A percentile compares a stretch with the other conserved stretches of the same genome.
Conservation (phyloP, 345 rosid genomes). For the Cochlearia excelsa region DNA sequence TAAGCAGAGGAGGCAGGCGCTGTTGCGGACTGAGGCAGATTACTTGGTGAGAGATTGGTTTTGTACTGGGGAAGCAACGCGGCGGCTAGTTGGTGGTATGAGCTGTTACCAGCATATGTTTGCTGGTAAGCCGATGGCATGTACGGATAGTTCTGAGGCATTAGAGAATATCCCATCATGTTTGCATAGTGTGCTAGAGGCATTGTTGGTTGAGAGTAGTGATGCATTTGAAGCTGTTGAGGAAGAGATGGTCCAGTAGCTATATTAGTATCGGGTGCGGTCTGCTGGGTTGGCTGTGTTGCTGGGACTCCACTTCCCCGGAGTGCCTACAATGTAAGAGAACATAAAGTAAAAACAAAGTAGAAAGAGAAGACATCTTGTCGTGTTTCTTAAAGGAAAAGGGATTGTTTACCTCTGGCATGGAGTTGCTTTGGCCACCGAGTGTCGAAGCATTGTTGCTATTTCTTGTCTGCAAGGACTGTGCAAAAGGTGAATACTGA, state of each 20-base stretch:
- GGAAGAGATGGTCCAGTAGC: conserved; percentile 81
- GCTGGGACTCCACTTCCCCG: conserved; percentile 61
- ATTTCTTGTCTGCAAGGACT: conserved; percentile 63
- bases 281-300: conserved; percentile 67
- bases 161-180: conserved; percentile 80
- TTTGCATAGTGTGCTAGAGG: conserved; percentile 81
- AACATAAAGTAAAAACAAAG: conserved; percentile 6
- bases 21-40: conserved; percentile 78
- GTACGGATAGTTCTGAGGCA: conserved; percentile 89
- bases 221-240: conserved; percentile 86
- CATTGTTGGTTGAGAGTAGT: conserved; percentile 82
- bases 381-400: background rate
- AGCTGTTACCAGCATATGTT: conserved; percentile 67
- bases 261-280: conserved; percentile 51
- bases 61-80: conserved; percentile 88
- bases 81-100: conserved; percentile 85
- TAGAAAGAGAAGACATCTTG: background rate
- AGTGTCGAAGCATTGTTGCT: conserved; percentile 62
- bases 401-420: conserved; percentile 65
- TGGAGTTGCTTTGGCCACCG: conserved; percentile 64
- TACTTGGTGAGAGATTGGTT: conserved; percentile 68
- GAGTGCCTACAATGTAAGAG: conserved; percentile 47
- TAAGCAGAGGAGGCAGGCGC: conserved; percentile 36
- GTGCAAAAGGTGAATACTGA: conserved; percentile 76
- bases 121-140: conserved; percentile 96